phyloP scores from a whole-genome alignment of 225 moss, liverwort and hornwort species.

The Neckera pumila region DNA sequence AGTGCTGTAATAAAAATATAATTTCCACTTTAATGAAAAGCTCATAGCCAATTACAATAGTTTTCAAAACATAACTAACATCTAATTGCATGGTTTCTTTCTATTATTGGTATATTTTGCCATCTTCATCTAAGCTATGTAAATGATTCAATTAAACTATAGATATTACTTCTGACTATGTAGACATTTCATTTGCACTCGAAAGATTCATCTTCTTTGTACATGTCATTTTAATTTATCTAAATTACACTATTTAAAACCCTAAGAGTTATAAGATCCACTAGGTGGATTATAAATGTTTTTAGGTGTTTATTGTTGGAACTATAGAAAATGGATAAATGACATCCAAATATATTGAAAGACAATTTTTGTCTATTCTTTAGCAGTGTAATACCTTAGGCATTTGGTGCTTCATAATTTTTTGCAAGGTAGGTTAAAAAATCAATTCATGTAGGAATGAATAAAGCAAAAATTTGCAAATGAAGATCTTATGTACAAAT shows the following conservation, averaged over 20 bases:
- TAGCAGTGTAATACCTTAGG: background rate
- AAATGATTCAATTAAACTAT: background rate
- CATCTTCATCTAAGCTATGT: background rate
- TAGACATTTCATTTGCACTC: background rate
- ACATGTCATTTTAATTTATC: accelerated
- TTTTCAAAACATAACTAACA: background rate
- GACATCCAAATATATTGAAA: background rate
- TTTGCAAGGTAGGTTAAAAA: background rate
- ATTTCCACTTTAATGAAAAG: background rate
- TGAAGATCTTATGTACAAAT: background rate
- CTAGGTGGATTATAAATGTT: background rate
- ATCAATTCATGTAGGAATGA: background rate
- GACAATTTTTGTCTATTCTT: background rate
- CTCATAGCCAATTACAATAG: background rate
- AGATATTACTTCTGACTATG: background rate
- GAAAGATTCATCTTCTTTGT: background rate
- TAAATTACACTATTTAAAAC: background rate
- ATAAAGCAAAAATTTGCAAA: background rate
- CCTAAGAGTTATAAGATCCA: accelerated
- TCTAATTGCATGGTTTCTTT: background rate
- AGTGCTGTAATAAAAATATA: background rate
- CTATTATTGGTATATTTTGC: background rate
- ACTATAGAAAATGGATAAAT: background rate
- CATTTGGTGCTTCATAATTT: background rate
- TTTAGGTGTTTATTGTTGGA: background rate